Evolutionary conservation across 2,329 filamentous ascomycete species (phyloP).

Genomic region (Botryotinia globosa): DNA sequence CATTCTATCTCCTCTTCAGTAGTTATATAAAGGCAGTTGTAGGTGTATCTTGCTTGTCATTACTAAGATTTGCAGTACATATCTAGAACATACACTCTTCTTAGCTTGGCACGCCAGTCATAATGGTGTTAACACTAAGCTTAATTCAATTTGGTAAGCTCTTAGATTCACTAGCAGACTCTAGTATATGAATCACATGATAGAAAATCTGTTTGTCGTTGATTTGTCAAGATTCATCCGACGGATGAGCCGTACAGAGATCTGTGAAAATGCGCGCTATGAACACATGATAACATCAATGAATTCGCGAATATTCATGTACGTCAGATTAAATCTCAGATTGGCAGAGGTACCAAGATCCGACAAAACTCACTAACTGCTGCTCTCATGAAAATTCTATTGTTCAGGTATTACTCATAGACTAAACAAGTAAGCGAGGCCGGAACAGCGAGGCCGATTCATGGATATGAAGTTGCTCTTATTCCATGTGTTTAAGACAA

Average conservation of each 20-base stretch:
- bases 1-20: rapidly evolving
- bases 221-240: not conserved
- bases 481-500: not conserved
- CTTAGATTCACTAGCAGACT: not conserved
- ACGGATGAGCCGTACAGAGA: not conserved
- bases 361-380: not conserved
- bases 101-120: not conserved
- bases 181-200: not conserved
- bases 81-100: not conserved
- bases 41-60: too few relatives aligned
- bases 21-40: not conserved
- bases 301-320: not conserved
- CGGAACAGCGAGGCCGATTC: not conserved
- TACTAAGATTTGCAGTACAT: not conserved
- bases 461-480: not conserved
- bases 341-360: not conserved
- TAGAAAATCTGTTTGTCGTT: too few relatives aligned
- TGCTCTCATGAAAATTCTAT: not conserved
- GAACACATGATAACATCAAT: not conserved
- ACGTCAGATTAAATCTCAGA: not conserved
- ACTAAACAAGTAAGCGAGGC: not conserved
- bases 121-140: not conserved
- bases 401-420: not conserved
- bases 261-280: not conserved
- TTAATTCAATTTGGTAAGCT: not conserved